Evolutionary conservation across 2,329 filamentous ascomycete genomes (phyloP).

Genomic region (Cryphonectria naterciae): DNA sequence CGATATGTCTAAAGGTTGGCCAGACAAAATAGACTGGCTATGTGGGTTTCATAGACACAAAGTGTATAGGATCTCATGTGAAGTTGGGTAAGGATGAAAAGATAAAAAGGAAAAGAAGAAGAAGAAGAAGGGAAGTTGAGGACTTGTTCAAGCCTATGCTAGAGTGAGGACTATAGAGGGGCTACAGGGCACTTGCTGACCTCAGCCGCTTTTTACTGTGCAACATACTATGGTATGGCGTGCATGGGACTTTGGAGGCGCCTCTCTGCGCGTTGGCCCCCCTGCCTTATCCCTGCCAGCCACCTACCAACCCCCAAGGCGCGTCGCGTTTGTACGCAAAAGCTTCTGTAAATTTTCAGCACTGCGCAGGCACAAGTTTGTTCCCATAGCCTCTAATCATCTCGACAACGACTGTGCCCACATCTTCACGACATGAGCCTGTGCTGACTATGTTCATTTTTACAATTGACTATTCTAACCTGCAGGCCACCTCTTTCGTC

Average conservation of each 20-base stretch:
- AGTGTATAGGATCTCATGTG: not conserved
- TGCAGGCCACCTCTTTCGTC: not conserved
- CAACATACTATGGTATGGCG: not conserved
- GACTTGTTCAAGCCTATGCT: not conserved
- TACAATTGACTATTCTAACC: not conserved
- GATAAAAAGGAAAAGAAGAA: not conserved
- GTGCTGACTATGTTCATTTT: not conserved
- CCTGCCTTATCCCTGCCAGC: not conserved
- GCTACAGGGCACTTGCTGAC: not conserved
- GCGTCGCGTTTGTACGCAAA: not conserved
- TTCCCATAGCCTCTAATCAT: not conserved
- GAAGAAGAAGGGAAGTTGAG: not conserved
- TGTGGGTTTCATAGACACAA: no score
- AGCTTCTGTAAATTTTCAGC: conserved; percentile 5
- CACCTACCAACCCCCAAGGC: not conserved
- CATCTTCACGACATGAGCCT: not conserved
- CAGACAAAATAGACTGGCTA: no score
- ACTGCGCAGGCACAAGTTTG: not conserved
- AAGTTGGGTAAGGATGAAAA: not conserved
- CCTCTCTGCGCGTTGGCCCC: not conserved
- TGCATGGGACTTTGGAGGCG: not conserved
- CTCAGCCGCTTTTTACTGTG: not conserved
- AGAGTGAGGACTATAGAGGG: not conserved
- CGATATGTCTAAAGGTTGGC: no score
- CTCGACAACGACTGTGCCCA: not conserved